These are phyloP conservation scores for Penicillium taxi DNA, from an alignment of 495 filamentous ascomycete species.

Conservation along the genomic window DNA sequence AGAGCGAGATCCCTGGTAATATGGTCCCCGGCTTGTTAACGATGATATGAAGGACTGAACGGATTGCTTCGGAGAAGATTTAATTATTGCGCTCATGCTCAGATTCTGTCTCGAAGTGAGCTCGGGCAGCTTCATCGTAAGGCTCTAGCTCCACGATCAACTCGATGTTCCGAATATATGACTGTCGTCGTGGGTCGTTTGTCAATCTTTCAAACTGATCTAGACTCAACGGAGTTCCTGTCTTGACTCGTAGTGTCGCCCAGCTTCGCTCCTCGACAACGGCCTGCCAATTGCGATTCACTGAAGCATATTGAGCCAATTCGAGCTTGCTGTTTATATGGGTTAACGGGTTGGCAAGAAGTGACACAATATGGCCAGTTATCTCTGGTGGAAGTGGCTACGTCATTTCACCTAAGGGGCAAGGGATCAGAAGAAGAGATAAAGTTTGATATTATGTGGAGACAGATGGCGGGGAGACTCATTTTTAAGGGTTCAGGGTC, in stretches of 20 bases:
- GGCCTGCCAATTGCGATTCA: conserved; percentile 2
- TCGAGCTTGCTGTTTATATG: background rate
- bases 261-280: conserved; percentile 3
- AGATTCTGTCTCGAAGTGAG: conserved; percentile 4
- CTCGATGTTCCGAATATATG: conserved; percentile 3
- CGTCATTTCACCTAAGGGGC: no score
- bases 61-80: conserved; percentile 5
- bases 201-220: conserved; percentile 3
- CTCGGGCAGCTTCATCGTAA: conserved; percentile 3
- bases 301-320: conserved; percentile 6
- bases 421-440: no score
- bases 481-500: no score
- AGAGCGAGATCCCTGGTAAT: background rate
- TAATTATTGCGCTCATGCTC: conserved; percentile 6
- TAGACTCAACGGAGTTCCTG: conserved; percentile 2
- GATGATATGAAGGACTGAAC: conserved; percentile 1
- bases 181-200: conserved; percentile 2
- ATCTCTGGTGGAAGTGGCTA: no score
- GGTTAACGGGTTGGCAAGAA: background rate
- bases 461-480: no score
- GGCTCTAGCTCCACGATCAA: conserved; percentile 3
- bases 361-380: no score
- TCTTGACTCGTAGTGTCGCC: conserved; percentile 1
- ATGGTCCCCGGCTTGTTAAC: background rate
- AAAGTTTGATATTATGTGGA: no score